These are phyloP conservation scores for Strigomonas culicis DNA, from an alignment of 208 protist species.

Conservation along the genomic window DNA sequence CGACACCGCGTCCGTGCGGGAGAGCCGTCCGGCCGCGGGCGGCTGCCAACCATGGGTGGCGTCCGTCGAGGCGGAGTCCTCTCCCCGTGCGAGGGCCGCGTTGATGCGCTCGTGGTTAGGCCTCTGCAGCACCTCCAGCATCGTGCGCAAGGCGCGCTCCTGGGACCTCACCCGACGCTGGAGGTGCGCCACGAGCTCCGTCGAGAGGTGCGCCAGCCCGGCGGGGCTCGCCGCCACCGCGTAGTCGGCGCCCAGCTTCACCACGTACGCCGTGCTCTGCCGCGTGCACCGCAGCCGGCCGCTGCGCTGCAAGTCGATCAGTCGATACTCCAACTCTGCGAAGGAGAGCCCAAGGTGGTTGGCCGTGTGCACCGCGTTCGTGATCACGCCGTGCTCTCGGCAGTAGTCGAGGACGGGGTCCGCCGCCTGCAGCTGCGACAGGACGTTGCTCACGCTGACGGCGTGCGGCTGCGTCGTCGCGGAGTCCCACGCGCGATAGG, in stretches of 20 bases:
- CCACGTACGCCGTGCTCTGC: conserved; percentile 13
- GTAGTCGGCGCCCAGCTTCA: conserved; percentile 28
- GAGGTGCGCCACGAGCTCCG: conserved; percentile 26
- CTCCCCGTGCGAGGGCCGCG: conserved; percentile 18
- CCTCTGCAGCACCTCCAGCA: conserved; percentile 46
- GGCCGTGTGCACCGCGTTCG: conserved; percentile 49
- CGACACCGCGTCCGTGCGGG: conserved; percentile 54
- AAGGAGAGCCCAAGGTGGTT: conserved; percentile 53
- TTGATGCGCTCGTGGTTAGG: conserved; percentile 48
- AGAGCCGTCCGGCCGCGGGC: conserved; percentile 35
- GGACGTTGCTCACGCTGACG: conserved; percentile 33
- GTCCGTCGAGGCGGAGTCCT: background rate
- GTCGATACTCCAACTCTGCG: conserved; percentile 52
- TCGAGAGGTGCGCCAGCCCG: conserved; percentile 19
- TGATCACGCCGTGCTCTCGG: conserved; percentile 23
- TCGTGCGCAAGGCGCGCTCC: conserved; percentile 30
- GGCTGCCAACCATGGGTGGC: conserved; percentile 23
- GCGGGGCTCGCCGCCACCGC: conserved; percentile 26
- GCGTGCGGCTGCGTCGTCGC: background rate
- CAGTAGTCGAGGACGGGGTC: conserved; percentile 66
- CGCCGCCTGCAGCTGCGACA: conserved; percentile 56
- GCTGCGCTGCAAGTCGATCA: conserved; percentile 41
- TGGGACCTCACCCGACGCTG: conserved; percentile 33
- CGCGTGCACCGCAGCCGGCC: no score
- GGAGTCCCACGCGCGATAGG: background rate